Evolutionary conservation across 2,329 filamentous ascomycete genomes (phyloP), one percentile per base, ranked within the genome.

Genomic region (Ophiocordyceps camponoti-leonardi): DNA sequence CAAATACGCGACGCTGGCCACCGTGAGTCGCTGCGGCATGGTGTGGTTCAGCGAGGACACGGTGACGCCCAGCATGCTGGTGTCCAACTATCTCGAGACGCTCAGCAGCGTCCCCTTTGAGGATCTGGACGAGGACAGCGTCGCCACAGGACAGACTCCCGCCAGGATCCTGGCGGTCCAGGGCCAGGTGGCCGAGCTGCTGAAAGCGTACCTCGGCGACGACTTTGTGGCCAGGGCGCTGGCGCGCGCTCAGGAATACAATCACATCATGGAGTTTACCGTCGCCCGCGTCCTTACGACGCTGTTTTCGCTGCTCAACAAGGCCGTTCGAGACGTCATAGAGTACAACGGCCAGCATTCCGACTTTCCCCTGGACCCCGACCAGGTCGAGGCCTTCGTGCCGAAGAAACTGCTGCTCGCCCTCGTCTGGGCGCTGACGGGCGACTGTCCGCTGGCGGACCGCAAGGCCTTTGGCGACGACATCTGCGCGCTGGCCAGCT

Each of bases 11-110:
- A 99, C 92, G 0, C 76, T 98, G 41, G 92, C 92, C 46, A 99
- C 92, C n/a, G 92, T 99, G 58, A 93, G 85, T 79, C 87, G 92
- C 67, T 99, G 92, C 61, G 92, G 92, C 73, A 99, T 99, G 92
- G 93, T 99, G 14, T 99, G 92, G 92, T 98, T 96, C 67, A 98
- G 87, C 59, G 90, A 95, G 56, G 93, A 98, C 58, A 96, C 88
- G 26, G 90, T 99, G 39, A 90, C 86, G 30, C 77, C 90, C 1
- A 76, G 75, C 52, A 94, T 98, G 83, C 84, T 96, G 79, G 82
- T 96, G 39, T 72, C 78, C 50, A 86, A 96, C 63, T 95, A 98
- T 57, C 75, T 98, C 45, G 79, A 92, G 49, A 79, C 81, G 42
- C 76, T 98, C 37, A 81, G 82, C 53, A 83, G 79, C 3, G 80